phyloP scores from a whole-genome alignment of 1,284 basidiomycete genomes.

The Rhodotorula sp. region DNA sequence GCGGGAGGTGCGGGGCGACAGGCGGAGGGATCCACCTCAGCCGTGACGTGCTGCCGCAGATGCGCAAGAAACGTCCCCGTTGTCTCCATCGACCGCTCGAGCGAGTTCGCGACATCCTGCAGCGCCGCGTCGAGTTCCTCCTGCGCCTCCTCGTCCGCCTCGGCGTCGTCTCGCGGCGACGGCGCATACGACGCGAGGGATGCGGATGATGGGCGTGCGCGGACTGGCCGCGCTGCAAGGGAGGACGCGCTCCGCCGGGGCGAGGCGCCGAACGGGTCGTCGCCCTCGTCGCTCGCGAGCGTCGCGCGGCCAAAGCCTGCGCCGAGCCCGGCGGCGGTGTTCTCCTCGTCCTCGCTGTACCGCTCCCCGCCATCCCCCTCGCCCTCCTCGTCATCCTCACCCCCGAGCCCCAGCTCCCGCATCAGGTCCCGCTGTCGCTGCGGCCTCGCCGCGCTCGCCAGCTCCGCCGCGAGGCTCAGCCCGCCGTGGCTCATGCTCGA shows the following conservation, averaged over 20 bases:
- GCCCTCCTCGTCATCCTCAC: constrained; percentile 10
- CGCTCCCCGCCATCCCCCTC: background rate
- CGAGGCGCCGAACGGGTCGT: background rate
- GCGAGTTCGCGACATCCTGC: background rate
- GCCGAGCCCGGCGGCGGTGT: background rate
- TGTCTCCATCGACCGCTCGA: constrained; percentile 5
- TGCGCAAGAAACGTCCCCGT: constrained; percentile 14
- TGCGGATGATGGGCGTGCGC: background rate
- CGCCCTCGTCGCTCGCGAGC: background rate
- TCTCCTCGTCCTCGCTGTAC: background rate
- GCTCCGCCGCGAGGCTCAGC: constrained; percentile 33
- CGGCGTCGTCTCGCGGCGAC: background rate
- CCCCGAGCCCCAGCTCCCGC: constrained; percentile 31
- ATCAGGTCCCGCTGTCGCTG: constrained; percentile 16
- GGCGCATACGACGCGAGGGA: background rate
- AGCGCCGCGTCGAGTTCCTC: constrained; percentile 18
- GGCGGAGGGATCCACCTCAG: constrained; percentile 5
- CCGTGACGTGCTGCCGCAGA: constrained; percentile 9
- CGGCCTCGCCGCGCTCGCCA: constrained; percentile 22
- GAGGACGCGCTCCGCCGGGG: background rate
- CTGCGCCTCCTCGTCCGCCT: background rate
- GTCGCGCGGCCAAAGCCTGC: background rate
- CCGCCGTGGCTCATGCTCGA: background rate
- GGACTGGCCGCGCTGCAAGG: background rate
- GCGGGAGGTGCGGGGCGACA: background rate